Evolutionary conservation across 2,329 filamentous ascomycete species (phyloP).

Genomic region (Fusarium vanettenii): DNA sequence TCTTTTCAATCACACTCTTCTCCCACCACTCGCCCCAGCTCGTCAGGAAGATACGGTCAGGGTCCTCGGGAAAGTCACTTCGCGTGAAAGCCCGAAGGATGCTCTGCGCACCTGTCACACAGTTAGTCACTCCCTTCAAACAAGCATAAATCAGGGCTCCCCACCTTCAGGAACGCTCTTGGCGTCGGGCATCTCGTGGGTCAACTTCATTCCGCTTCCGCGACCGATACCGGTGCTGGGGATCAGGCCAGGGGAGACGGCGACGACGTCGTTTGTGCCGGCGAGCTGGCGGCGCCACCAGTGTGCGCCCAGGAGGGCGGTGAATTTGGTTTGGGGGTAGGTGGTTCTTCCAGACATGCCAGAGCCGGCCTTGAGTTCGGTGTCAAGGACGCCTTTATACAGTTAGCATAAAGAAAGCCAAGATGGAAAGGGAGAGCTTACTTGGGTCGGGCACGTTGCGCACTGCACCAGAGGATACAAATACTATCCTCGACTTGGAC

Average conservation of each 20-base stretch:
- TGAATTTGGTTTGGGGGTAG: slow-evolving; percentile 62
- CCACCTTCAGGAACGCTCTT: slow-evolving; percentile 60
- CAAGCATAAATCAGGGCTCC: not conserved
- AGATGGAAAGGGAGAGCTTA: slow-evolving; percentile 23
- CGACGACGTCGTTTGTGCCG: slow-evolving; percentile 58
- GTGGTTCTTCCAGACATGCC: slow-evolving; percentile 44
- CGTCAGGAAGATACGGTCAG: slow-evolving; percentile 64
- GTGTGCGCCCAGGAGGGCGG: slow-evolving; percentile 62
- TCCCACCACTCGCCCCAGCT: slow-evolving; percentile 69
- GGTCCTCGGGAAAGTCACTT: slow-evolving; percentile 62
- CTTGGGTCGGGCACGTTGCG: slow-evolving; percentile 53
- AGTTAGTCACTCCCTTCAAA: slow-evolving; percentile 18
- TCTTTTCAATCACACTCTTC: slow-evolving; percentile 54
- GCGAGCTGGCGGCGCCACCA: slow-evolving; percentile 67
- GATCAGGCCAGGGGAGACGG: slow-evolving; percentile 65
- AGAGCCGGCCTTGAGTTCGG: slow-evolving; percentile 54
- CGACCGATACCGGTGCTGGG: slow-evolving; percentile 58
- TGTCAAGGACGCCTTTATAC: slow-evolving; percentile 49
- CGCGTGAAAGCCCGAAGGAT: slow-evolving; percentile 57
- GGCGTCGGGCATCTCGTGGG: slow-evolving; percentile 56
- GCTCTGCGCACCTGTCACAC: slow-evolving; percentile 55
- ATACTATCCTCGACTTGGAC: slow-evolving; percentile 59
- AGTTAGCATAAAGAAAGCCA: not conserved
- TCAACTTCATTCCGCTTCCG: slow-evolving; percentile 44
- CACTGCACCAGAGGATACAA: slow-evolving; percentile 64